phyloP scores from a whole-genome alignment of 208 protist genomes.

The Histomonas meleagridis region DNA sequence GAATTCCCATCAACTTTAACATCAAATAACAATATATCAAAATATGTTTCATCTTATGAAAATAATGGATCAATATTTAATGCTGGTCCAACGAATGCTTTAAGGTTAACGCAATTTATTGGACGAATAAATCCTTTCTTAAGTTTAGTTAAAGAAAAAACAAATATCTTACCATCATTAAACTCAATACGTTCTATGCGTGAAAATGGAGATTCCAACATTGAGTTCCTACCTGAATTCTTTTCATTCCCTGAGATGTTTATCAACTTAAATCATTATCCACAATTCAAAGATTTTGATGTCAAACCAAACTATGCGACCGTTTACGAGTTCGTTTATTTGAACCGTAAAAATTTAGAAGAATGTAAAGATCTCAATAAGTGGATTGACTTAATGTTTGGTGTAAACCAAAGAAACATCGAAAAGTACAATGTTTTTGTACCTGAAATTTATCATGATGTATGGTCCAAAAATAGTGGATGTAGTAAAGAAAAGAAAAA shows the following conservation, averaged over 20 bases:
- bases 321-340: neutral
- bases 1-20: too few species aligned
- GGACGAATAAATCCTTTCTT: too few species aligned
- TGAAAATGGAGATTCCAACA: neutral
- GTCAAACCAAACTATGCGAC: neutral
- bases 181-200: too few species aligned
- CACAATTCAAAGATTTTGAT: neutral
- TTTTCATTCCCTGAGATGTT: constrained; percentile 11
- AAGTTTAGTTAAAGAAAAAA: too few species aligned
- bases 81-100: too few species aligned
- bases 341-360: neutral
- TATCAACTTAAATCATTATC: neutral
- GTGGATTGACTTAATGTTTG: neutral
- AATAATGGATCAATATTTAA: too few species aligned
- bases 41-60: too few species aligned
- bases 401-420: neutral
- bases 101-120: too few species aligned
- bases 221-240: neutral
- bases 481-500: neutral
- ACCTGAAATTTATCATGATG: neutral
- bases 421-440: neutral
- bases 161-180: too few species aligned
- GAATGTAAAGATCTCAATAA: neutral
- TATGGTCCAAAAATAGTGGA: neutral
- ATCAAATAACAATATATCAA: too few species aligned